These are phyloP conservation scores for Bryopsis sp. DNA, from an alignment of 139 green algal species.

Conservation along the genomic window DNA sequence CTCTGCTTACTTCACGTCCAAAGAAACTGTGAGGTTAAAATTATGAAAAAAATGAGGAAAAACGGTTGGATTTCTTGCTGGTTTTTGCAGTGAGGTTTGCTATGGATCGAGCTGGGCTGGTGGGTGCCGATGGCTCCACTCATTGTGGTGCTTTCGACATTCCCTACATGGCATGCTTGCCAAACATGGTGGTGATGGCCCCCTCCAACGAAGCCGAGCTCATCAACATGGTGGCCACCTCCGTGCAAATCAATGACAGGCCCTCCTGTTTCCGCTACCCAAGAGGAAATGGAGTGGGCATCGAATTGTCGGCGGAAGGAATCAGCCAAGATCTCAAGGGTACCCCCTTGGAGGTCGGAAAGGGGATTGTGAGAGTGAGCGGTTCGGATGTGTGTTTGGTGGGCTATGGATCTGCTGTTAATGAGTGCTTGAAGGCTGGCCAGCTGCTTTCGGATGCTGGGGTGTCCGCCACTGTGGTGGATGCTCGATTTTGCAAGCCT, in stretches of 20 bases:
- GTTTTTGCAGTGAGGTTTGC: slow-evolving; percentile 81
- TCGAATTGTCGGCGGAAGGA: slow-evolving; percentile 73
- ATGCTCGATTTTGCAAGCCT: slow-evolving; percentile 98
- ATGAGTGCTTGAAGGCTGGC: slow-evolving; percentile 77
- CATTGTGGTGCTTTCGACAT: slow-evolving; percentile 92
- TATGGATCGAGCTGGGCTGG: slow-evolving; percentile 95
- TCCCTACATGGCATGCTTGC: slow-evolving; percentile 92
- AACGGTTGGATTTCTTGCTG: neutral
- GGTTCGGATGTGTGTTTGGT: slow-evolving; percentile 87
- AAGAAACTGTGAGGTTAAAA: no score
- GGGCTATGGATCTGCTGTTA: slow-evolving; percentile 80
- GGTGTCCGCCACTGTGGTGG: slow-evolving; percentile 80
- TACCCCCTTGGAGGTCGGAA: slow-evolving; percentile 55
- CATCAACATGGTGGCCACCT: slow-evolving; percentile 90
- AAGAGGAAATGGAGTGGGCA: slow-evolving; percentile 86
- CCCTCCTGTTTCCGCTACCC: slow-evolving; percentile 92
- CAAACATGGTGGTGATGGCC: slow-evolving; percentile 97
- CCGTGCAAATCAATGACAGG: slow-evolving; percentile 81
- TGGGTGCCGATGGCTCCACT: slow-evolving; percentile 94
- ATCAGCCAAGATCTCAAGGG: slow-evolving; percentile 79
- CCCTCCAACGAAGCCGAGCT: slow-evolving; percentile 91
- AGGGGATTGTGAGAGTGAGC: slow-evolving; percentile 47
- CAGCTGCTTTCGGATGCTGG: slow-evolving; percentile 72
- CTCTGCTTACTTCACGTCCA: no score
- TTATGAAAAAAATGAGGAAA: no score